phyloP scores from a whole-genome alignment of 2,329 filamentous ascomycete genomes.

The Nemania diffusa region DNA sequence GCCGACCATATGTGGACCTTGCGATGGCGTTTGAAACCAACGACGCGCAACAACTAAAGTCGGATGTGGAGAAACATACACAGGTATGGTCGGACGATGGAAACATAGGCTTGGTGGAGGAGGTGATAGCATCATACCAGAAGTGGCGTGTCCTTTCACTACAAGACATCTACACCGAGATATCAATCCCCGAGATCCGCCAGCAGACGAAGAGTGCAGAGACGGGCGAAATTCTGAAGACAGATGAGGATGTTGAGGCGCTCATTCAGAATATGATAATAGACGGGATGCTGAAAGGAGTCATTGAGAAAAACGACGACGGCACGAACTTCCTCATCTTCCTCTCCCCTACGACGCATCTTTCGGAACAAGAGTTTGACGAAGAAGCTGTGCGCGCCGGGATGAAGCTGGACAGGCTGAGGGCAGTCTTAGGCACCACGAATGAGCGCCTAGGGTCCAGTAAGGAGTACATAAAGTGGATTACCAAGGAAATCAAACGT shows the following conservation, averaged over 20 bases:
- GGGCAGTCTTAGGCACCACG: conserved; percentile 60
- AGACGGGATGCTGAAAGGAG: conserved; percentile 63
- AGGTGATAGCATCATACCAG: conserved; percentile 77
- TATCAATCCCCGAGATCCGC: conserved; percentile 65
- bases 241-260: conserved; percentile 56
- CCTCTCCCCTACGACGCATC: conserved; percentile 52
- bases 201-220: conserved; percentile 63
- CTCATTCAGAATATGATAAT: conserved; percentile 67
- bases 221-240: conserved; percentile 58
- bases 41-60: conserved; percentile 66
- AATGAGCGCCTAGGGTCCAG: conserved; percentile 65
- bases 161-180: conserved; percentile 73
- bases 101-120: conserved; percentile 75
- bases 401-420: conserved; percentile 57
- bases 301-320: conserved; percentile 58
- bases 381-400: conserved; percentile 57
- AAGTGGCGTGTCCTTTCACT: conserved; percentile 80
- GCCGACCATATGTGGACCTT: conserved; percentile 76
- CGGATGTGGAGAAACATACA: conserved; percentile 69
- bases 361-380: conserved; percentile 64
- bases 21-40: conserved; percentile 72
- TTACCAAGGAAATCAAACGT: conserved; percentile 56
- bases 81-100: conserved; percentile 75
- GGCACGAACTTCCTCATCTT: conserved; percentile 64
- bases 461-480: conserved; percentile 64